Base-by-base conservation (phyloP, 805 yeast genomes). In the Starmera caribaea region DNA sequence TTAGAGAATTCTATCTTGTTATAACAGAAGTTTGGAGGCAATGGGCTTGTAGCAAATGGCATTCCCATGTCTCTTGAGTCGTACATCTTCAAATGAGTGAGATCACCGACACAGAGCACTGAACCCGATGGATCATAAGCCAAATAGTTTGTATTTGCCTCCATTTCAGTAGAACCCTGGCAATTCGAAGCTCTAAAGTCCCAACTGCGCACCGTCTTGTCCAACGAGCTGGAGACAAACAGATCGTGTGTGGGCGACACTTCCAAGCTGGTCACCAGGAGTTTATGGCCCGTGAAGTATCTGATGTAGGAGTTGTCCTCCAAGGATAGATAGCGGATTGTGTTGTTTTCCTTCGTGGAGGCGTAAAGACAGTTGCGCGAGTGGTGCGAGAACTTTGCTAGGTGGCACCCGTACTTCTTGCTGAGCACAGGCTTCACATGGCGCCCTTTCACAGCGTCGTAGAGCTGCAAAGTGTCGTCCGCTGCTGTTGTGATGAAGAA, bases 331-430 rank as follows among this genome's bases (percentile, higher is more conserved):
- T 82, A 80, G 46, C 97, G 66, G 21, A 92, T 73, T 12, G 77
- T 76, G 53, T 84, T 76, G 46, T 85, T 89, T 37, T 75, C 79
- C 55, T 77, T 74, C 0, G 97, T 87, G 5, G 96, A 83, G 1
- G 94, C 88, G 55, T 83, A 85, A 13, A 90, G 67, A 51, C 92
- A 81, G 49, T 79, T 78, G 41, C 73, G 69, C 35, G 77, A 79
- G 34, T 73, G 70, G 52, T 82, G 94, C 1, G 96, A 79, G 58
- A 92, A 92, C 35, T 77, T 69, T 3, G 96, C 96, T 31, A 85
- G 61, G 53, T 86, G 88, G 41, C 88, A 84, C 1, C 98, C 98
- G 51, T 92, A 92, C 55, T 92, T 92, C 62, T 88, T 89, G 26
- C 92, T 80, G 43, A 75, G 80, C 8, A 85, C 71, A 4, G 87